A percentile compares a stretch with the other conserved stretches of the same genome.
phyloP scores from a whole-genome alignment of 2,329 filamentous ascomycete genomes.

The Aspergillus sp. region DNA sequence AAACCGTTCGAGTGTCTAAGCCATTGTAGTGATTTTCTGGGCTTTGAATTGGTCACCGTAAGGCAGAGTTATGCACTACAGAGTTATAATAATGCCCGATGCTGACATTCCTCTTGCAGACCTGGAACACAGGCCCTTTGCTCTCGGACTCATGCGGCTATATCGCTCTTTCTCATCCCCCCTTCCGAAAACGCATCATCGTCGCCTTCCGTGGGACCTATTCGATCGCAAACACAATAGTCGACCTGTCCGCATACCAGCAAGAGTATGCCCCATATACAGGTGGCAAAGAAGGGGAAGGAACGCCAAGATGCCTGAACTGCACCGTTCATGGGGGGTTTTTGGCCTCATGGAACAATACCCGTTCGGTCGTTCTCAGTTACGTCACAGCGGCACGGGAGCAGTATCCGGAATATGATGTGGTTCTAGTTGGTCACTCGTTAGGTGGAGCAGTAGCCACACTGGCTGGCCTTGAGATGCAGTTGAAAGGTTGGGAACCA shows the following conservation, averaged over 20 bases:
- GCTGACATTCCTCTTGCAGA: too few species aligned
- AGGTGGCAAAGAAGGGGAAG: constrained; percentile 37
- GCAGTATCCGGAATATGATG: constrained; percentile 63
- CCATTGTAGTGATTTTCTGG: constrained; percentile 77
- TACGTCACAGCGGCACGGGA: constrained; percentile 56
- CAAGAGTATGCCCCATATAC: constrained; percentile 90
- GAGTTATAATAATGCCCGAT: too few species aligned
- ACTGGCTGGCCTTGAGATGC: constrained; percentile 77
- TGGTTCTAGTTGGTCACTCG: constrained; percentile 84
- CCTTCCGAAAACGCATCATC: constrained; percentile 60
- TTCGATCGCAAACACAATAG: constrained; percentile 83
- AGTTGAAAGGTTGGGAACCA: constrained; percentile 69
- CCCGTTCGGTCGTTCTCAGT: constrained; percentile 64
- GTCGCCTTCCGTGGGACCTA: constrained; percentile 94
- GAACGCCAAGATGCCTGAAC: constrained; percentile 62
- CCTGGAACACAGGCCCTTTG: constrained; percentile 82
- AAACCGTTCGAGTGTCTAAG: constrained; percentile 82
- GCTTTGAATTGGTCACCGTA: constrained; percentile 68
- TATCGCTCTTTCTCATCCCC: constrained; percentile 75
- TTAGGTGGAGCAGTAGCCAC: constrained; percentile 89
- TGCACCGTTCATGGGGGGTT: constrained; percentile 95
- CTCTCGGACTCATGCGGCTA: constrained; percentile 92
- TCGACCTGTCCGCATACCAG: constrained; percentile 82
- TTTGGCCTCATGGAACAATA: constrained; percentile 74
- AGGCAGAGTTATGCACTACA: constrained; percentile 3